These are phyloP conservation scores for Cryptosporidium sp. DNA, from an alignment of 169 alveolate genomes.

Conservation along the genomic window DNA sequence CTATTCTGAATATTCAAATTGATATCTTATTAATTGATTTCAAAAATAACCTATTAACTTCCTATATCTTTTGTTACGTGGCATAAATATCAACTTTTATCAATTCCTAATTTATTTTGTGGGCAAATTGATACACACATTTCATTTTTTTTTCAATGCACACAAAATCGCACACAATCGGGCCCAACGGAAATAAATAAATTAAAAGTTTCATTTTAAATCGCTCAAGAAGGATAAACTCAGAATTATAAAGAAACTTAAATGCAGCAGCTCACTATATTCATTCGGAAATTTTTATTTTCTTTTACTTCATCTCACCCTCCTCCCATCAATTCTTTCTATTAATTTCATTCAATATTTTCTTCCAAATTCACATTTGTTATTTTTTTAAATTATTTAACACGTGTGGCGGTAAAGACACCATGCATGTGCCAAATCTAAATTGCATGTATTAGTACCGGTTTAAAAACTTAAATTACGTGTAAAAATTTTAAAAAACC, in stretches of 20 bases:
- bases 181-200: neutral
- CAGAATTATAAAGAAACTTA: no score
- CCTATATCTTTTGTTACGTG: no score
- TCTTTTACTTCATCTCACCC: neutral
- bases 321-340: no score
- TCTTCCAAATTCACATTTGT: neutral
- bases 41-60: neutral
- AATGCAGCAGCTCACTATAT: no score
- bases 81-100: neutral
- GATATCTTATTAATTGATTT: no score
- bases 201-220: neutral
- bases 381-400: neutral
- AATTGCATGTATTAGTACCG: constrained; percentile 19
- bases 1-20: neutral
- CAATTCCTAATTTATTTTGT: neutral
- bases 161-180: constrained; percentile 1
- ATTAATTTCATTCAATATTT: neutral
- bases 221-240: neutral
- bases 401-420: constrained; percentile 3
- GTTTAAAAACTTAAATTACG: neutral
- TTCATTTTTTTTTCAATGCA: neutral
- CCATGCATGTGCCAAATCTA: neutral
- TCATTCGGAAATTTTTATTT: no score
- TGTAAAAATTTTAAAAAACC: neutral
- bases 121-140: constrained; percentile 8